Evolutionary conservation across 2,329 filamentous ascomycete genomes (phyloP), one percentile per base, ranked within the genome.

Genomic region (Colletotrichum sp.): DNA sequence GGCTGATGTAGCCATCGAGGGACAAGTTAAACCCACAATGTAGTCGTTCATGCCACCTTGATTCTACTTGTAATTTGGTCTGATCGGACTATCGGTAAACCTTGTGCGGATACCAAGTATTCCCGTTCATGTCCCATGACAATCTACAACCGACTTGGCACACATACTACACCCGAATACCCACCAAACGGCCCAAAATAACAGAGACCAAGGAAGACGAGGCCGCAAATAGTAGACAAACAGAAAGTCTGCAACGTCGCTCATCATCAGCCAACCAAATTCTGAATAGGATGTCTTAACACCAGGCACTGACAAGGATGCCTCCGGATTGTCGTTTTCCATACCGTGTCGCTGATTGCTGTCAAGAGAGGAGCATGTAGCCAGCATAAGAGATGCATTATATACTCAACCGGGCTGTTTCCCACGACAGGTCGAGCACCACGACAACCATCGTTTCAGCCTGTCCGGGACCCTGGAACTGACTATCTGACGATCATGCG

Each of bases 331-430:
- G 9, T n/a, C 39, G 0, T n/a, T n/a, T 10, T n/a, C 16, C 39
- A n/a, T 0, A 44, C 8, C 0, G 9, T n/a, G 0, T n/a, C 18
- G 18, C 18, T n/a, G 0, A 44, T 44, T 44, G 39, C 18, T n/a
- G 39, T n/a, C 39, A 44, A n/a, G 18, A 44, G 9, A 1, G 18
- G 18, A 44, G 18, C 18, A 44, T 12, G 2, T 21, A n/a, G 10
- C 44, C 18, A 9, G 44, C 44, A 49, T 8, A 21, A n/a, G 44
- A 49, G 5, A 12, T 49, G 44, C 6, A 21, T 49, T 49, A 49
- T 21, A 49, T 49, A 49, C 18, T 9, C 39, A 49, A n/a, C 18
- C 5, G 39, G 39, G 39, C 18, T 1, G 9, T n/a, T 21, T 49
- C 18, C 9, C 18, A 12, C 18, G 5, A 49, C 3, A 49, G 10